phyloP scores from a whole-genome alignment of 768 basidiomycete species.

The Dentipellis sp. region DNA sequence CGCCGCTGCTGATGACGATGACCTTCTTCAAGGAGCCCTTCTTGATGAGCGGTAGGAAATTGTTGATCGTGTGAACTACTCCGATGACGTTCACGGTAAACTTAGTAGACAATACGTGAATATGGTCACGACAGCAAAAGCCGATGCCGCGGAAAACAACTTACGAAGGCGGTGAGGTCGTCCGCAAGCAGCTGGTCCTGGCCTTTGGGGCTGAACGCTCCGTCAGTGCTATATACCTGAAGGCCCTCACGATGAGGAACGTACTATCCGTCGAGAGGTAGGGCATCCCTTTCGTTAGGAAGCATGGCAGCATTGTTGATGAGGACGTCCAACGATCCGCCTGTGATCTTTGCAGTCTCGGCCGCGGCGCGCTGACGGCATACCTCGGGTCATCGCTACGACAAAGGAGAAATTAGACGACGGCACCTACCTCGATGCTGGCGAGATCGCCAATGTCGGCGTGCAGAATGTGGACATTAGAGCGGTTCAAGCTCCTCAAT shows the following conservation, averaged over 20 bases:
- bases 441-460: neutral
- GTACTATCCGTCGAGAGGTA: neutral
- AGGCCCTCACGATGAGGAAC: neutral
- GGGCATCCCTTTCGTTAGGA: neutral
- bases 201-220: neutral
- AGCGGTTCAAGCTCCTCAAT: neutral
- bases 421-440: neutral
- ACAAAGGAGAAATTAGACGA: neutral
- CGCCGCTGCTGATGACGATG: constrained; percentile 22
- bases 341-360: neutral
- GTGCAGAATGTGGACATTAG: neutral
- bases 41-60: constrained; percentile 30
- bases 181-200: neutral
- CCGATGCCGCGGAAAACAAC: neutral
- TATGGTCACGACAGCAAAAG: neutral
- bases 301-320: neutral
- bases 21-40: constrained; percentile 27
- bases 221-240: neutral
- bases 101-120: constrained; percentile 7
- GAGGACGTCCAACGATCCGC: neutral
- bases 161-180: neutral
- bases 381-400: neutral
- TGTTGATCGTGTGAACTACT: constrained; percentile 25
- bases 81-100: constrained; percentile 28
- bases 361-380: neutral